Percentiles rank a stretch among this genome's conserved stretches.
These are phyloP conservation scores for Austroboletus festivus DNA, from an alignment of 768 basidiomycete species.

Conservation along the genomic window DNA sequence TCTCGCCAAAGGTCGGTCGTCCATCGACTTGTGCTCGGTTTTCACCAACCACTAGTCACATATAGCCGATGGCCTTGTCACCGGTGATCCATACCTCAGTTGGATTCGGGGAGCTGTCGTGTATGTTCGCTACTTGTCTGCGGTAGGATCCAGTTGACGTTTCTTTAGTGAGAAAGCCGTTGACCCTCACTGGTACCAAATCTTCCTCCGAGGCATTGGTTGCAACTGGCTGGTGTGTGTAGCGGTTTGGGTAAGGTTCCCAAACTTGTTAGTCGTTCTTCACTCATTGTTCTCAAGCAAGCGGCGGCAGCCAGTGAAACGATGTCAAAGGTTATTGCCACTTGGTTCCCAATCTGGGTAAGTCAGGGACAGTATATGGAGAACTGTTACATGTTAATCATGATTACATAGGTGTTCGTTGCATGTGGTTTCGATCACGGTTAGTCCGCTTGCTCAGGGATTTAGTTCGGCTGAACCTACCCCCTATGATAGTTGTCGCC, in stretches of 20 bases:
- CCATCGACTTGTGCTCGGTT: neutral
- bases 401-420: constrained; percentile 53
- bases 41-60: neutral
- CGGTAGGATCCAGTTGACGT: neutral
- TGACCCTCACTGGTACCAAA: constrained; percentile 67
- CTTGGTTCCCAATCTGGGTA: constrained; percentile 78
- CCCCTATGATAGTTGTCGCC: constrained; percentile 54
- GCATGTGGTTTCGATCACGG: constrained; percentile 72
- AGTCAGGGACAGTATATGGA: constrained; percentile 12
- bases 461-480: neutral
- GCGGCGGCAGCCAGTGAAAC: constrained; percentile 64
- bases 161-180: constrained; percentile 53
- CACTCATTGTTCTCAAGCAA: constrained; percentile 46
- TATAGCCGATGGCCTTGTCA: constrained; percentile 59
- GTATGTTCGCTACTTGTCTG: constrained; percentile 37
- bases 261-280: neutral
- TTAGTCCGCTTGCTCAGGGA: constrained; percentile 22
- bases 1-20: constrained; percentile 56
- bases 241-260: constrained; percentile 61
- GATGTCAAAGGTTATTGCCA: constrained; percentile 63
- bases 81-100: constrained; percentile 51
- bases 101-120: constrained; percentile 55
- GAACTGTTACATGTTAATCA: neutral
- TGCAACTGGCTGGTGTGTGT: constrained; percentile 77
- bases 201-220: constrained; percentile 69